Base-by-base conservation (phyloP, 179 eudicot genomes). In the Pouteria campechiana region DNA sequence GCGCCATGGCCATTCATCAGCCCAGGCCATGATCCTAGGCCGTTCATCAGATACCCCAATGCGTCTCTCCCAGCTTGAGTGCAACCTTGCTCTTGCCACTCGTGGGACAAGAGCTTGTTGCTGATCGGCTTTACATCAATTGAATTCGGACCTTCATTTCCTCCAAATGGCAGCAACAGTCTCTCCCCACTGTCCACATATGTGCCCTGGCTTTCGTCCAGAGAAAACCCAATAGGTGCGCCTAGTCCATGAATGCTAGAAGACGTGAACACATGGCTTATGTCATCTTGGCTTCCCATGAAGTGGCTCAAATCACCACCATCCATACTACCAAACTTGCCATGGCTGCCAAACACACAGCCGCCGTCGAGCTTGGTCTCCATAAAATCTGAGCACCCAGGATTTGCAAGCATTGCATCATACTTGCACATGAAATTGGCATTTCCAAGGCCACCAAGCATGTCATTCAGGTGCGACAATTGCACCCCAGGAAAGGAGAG, bases 1-100 rank as follows among this genome's bases (percentile, higher is more conserved):
- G 54, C 32, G 10, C 33, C 30, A 25, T 49, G 17, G n/a, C 43
- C 54, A 35, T 37, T 36, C 22, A 32, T 24, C 32, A 49, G 17
- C 17, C 42, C 34, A 33, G 27, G 13, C 55, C 55, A 50, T 0
- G 55, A 38, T 6, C 32, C 30, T 25, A 50, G 21, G 13, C 36
- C 45, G 29, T 28, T 16, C 25, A 50, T 50, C 3, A 17, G 25
- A n/a, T 49, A 23, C 7, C 54, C 54, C 5, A 49, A 49, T 5
- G 33, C 24, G 12, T 17, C 44, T 17, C 25, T 49, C 17, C 5
- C 5, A 1, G 25, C 0, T 1, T 17, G 12, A 17, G 29, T 10
- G 7, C 45, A 41, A 9, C 45, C 45, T 4, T 22, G 45, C 20
- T 33, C 57, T 52, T 52, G 57, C 46, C 57, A 52, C 31, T 52